Evolutionary conservation across 768 basidiomycete species (phyloP).

Genomic region (Porphyrellus cyaneotinctus): DNA sequence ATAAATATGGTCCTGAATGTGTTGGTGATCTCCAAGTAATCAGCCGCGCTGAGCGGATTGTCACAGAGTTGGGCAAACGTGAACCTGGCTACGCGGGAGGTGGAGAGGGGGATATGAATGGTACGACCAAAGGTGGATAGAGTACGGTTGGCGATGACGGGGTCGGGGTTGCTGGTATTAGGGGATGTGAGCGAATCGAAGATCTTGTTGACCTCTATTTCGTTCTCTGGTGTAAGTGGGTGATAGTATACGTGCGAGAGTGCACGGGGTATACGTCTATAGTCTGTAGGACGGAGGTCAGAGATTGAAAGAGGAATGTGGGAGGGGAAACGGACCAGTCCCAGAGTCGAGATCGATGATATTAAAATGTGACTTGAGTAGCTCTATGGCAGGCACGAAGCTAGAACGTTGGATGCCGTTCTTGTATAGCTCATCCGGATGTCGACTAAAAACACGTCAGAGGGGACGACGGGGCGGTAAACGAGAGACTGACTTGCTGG

Average conservation of each 20-base stretch:
- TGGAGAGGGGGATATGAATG: constrained; percentile 74
- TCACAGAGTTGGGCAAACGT: constrained; percentile 84
- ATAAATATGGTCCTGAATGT: constrained; percentile 87
- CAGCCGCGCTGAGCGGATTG: constrained; percentile 86
- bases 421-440: constrained; percentile 96
- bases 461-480: neutral
- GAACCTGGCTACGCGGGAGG: constrained; percentile 78
- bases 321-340: constrained; percentile 54
- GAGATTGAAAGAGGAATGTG: neutral
- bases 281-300: constrained; percentile 52
- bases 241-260: constrained; percentile 93
- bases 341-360: constrained; percentile 95
- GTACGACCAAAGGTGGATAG: constrained; percentile 90
- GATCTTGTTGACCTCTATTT: constrained; percentile 74
- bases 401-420: constrained; percentile 96
- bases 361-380: constrained; percentile 82
- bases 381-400: constrained; percentile 91
- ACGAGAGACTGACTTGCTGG: constrained; percentile 75
- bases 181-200: constrained; percentile 66
- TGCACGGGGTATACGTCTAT: constrained; percentile 88
- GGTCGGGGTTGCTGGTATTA: constrained; percentile 37
- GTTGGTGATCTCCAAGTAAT: constrained; percentile 91
- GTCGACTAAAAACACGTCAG: constrained; percentile 57
- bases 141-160: constrained; percentile 55
- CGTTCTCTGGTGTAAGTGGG: constrained; percentile 65